Evolutionary conservation across 768 basidiomycete genomes (phyloP).

Genomic region (Galerina sulciceps): DNA sequence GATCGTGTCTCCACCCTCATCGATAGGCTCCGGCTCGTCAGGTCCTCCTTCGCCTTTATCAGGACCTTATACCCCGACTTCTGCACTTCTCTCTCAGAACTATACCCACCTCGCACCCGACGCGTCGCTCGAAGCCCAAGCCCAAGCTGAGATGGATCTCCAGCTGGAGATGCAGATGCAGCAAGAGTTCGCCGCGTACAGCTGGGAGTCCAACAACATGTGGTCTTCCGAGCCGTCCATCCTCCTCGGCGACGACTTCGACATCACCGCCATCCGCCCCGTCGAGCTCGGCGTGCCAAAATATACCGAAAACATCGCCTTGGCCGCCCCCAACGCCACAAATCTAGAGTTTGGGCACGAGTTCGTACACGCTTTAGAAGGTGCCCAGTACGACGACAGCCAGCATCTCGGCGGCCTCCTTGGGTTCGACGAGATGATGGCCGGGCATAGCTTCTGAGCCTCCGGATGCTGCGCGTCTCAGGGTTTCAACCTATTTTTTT

Average conservation of each 20-base stretch:
- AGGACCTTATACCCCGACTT: conserved; percentile 54
- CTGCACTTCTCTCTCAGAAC: conserved; percentile 24
- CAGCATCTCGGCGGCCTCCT: conserved; percentile 29
- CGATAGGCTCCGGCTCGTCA: conserved; percentile 49
- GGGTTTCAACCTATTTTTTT: conserved; percentile 21
- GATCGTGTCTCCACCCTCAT: conserved; percentile 54
- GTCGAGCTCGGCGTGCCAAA: conserved; percentile 63
- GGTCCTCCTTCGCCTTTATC: conserved; percentile 55
- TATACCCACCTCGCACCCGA: conserved; percentile 12
- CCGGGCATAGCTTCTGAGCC: conserved; percentile 35
- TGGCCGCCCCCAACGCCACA: conserved; percentile 21
- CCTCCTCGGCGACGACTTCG: conserved; percentile 68
- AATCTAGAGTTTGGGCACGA: conserved; percentile 37
- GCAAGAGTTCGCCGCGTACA: conserved; percentile 39
- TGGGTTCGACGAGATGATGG: conserved; percentile 49
- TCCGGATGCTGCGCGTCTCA: conserved; percentile 42
- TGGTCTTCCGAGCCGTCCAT: conserved; percentile 37
- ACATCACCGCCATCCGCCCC: conserved; percentile 65
- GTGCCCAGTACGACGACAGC: conserved; percentile 26
- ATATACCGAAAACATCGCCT: conserved; percentile 31
- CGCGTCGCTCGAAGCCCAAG: conserved; percentile 29
- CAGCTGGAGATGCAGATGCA: conserved; percentile 44
- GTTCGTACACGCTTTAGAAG: conserved; percentile 33
- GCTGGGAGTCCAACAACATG: conserved; percentile 36
- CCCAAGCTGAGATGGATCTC: conserved; percentile 39